Evolutionary conservation across 345 rosid genomes (phyloP).

Genomic region (Rhodamnia rubescens): DNA sequence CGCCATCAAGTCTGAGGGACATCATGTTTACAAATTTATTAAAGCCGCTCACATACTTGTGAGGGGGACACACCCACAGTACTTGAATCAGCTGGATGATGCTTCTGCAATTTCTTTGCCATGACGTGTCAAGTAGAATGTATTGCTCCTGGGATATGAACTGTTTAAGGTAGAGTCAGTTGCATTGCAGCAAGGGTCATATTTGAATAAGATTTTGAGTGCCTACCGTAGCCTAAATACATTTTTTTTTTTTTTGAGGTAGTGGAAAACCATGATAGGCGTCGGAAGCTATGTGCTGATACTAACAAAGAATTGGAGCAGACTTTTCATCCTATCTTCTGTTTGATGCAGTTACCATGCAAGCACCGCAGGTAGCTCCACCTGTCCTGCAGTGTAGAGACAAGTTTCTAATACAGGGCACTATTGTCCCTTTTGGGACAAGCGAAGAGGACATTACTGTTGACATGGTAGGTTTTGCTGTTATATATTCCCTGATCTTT

Average conservation of each 20-base stretch:
- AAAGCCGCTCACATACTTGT: not conserved
- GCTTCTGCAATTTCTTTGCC: not conserved
- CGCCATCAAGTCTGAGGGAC: not conserved
- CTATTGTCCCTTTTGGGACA: constrained; percentile 27
- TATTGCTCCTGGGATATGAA: not conserved
- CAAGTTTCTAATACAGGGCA: constrained; percentile 49
- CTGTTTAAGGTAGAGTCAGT: not conserved
- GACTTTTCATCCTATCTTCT: not conserved
- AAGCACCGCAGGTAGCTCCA: constrained; percentile 35
- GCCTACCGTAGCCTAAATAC: not conserved
- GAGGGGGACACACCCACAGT: not conserved
- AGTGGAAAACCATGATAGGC: not conserved
- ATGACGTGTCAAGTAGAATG: not conserved
- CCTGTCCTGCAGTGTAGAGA: constrained; percentile 46
- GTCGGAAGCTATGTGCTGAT: not conserved
- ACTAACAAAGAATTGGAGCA: not conserved
- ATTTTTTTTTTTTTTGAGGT: no score
- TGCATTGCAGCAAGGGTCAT: not conserved
- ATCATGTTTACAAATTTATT: not conserved
- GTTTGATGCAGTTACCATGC: constrained; percentile 35
- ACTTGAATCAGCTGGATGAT: not conserved
- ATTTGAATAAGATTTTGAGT: not conserved
- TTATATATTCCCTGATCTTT: not conserved
- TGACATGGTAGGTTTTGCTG: constrained; percentile 12
- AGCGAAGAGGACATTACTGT: constrained; percentile 33